Base-by-base conservation (phyloP, 2,329 filamentous ascomycete genomes). In the Helicocarpus griseus region DNA sequence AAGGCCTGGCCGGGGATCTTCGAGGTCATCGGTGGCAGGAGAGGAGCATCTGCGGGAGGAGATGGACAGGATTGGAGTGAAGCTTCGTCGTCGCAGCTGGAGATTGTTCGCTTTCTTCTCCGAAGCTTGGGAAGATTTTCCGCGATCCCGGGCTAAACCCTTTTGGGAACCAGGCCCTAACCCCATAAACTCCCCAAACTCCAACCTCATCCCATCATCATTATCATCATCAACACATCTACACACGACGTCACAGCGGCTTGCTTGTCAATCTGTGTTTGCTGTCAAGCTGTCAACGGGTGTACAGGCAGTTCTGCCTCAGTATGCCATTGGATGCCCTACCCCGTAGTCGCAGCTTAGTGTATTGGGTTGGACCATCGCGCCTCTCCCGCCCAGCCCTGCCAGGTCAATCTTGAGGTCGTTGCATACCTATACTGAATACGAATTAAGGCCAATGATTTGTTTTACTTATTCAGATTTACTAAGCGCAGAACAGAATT, bases 1-100 rank as follows among this genome's bases (percentile, higher is more conserved):
- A 51, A 52, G n/a, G 45, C 38, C 35, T 51, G 55, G 43, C 29
- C 17, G 35, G 56, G 53, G 36, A 54, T 39, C 45, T 57, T 57
- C 22, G 53, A 56, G 19, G 49, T 52, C 57, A 58, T 58, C 31
- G 39, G 36, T 24, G 33, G 40, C 21, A 51, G 38, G 17, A 44
- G 28, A 33, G 7, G 35, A 8, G 47, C 24, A 49, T 29, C 22
- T 31, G 36, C 6, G 35, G 17, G 9, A 11, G 31, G 29, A 17
- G 11, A n/a, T 35, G 21, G 14, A 19, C 8, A 17, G 28, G 11
- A 22, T 21, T 43, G 24, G 41, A 11, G 41, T 36, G 19, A 24
- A 22, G 22, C 36, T n/a, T n/a, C n/a, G n/a, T 29, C 19, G 47
- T 49, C 35, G 35, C 31, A 35, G n/a, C 38, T 26, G n/a, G 47